Percentiles rank a stretch among this genome's conserved stretches.
Conservation (phyloP, 805 yeast genomes). For the Yamadazyma akitaensis region DNA sequence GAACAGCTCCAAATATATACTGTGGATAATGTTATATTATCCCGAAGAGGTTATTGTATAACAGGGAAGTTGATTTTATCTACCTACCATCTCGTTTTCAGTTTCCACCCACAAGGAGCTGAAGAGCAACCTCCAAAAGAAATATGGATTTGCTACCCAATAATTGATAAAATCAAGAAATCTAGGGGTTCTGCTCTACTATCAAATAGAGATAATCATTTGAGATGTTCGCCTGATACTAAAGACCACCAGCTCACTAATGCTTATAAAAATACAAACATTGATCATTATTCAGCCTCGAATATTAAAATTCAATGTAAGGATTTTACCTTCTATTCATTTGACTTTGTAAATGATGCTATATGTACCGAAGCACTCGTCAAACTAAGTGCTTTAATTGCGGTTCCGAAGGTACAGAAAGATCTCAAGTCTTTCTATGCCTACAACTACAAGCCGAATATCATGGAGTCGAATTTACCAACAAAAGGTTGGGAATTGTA, state of each 20-base stretch:
- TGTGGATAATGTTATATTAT: constrained; percentile 37
- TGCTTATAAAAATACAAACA: constrained; percentile 13
- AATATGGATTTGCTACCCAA: constrained; percentile 90
- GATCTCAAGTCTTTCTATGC: constrained; percentile 61
- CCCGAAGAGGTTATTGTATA: constrained; percentile 36
- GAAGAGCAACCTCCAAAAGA: constrained; percentile 37
- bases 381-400: constrained; percentile 60
- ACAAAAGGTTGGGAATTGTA: constrained; percentile 71
- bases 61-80: constrained; percentile 37
- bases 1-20: constrained; percentile 23
- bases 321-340: constrained; percentile 78
- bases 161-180: constrained; percentile 60
- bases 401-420: constrained; percentile 51
- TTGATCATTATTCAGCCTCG: constrained; percentile 42
- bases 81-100: constrained; percentile 37
- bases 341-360: constrained; percentile 61
- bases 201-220: constrained; percentile 13
- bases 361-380: constrained; percentile 71
- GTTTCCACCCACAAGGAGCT: constrained; percentile 23
- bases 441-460: constrained; percentile 72
- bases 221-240: neutral
- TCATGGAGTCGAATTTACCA: constrained; percentile 52
- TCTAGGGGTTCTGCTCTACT: constrained; percentile 51
- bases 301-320: constrained; percentile 72
- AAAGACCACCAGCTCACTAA: constrained; percentile 8